Evolutionary conservation across 2,329 filamentous ascomycete species (phyloP), one percentile per base, ranked within the genome.

Genomic region (Microdochium nivale): DNA sequence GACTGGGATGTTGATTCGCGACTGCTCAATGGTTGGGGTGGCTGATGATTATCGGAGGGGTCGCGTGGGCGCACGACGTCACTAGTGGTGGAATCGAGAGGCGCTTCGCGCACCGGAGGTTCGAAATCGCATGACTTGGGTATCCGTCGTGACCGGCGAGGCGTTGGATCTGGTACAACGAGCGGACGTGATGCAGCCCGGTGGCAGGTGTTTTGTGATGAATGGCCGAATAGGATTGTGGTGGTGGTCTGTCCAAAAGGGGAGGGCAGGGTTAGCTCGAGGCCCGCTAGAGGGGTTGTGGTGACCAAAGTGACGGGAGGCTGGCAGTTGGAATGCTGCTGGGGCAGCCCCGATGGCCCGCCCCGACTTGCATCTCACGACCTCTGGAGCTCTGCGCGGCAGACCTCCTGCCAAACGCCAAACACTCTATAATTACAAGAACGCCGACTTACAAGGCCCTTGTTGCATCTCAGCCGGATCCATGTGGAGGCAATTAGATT

Each of bases 131-230:
- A 49, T 53, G 51, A 49, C 23, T 47, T 56, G 48, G 55, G 50
- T 33, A 59, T 49, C 49, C 56, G 56, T 59, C 55, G 60, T 52
- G 66, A 69, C 64, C 69, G 68, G 61, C 65, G 66, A 56, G 69
- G 70, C 33, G 61, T 65, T 27, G 60, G 56, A 48, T 67, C 55
- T 47, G 65, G 65, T 51, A 63, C 49, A 23, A 60, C 60, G 37
- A 68, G 40, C 21, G 40, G 40, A 23, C 40, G 40, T 23, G n/a
- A 23, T 23, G 40, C 40, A 24, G 19, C 40, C n/a, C 10, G 9
- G 7, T 23, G 40, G 40, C 40, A 44, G 40, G 40, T 13, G 40
- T 21, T 21, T 44, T 44, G 40, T 23, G 40, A 23, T 23, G 21
- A 19, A 19, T 21, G 40, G 19, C 21, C 16, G 40, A 19, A 44